Evolutionary conservation across 106 monocot species (phyloP), one percentile per base, ranked within the genome.

Genomic region (Triglochin maritima): DNA sequence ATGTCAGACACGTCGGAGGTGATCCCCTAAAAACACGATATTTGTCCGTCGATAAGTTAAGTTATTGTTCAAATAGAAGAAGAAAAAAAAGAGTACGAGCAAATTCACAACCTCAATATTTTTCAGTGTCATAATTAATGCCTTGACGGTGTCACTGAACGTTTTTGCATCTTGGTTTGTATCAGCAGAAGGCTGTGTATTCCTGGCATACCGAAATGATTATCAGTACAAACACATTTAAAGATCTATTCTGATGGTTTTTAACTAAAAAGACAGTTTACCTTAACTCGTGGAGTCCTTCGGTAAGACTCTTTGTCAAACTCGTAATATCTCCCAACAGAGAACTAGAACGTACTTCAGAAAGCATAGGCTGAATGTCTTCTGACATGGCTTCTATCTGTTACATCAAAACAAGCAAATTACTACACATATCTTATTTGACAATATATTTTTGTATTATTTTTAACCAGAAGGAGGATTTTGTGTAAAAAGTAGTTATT

Each of bases 1-100:
- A 94, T 86, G 16, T 72, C 82, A 60, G 89, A 89, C 41, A 94
- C 71, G 60, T 94, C 86, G 0, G 89, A 89, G 69, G 83, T 94
- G 59, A 94, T 89, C 62, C 84, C 79, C 94, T 94, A 80, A 10
- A 61, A 69, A 72, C 9, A 0, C 17, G 65, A 7, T 8, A 17
- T 57, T 45, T 67, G 52, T 53, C 49, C 10, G 2, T 52, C 5
- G 17, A 4, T 7, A 17, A 16, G 44, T 3, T 50, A 52, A 4
- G 54, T 53, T 11, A 52, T 59, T 47, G 4, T 42, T 16, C 7
- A 3, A 52, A 8, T 12, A 15, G 13, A 44, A 4, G 0, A 6
- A 69, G 3, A 47, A 17, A 11, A 60, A 44, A 8, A 4, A 2
- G 13, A 15, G 52, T 49, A 48, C n/a, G 3, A 44, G 7, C 4